Conservation (phyloP, 176 grass and related monocot genomes). For the Ensete glaucum region DNA sequence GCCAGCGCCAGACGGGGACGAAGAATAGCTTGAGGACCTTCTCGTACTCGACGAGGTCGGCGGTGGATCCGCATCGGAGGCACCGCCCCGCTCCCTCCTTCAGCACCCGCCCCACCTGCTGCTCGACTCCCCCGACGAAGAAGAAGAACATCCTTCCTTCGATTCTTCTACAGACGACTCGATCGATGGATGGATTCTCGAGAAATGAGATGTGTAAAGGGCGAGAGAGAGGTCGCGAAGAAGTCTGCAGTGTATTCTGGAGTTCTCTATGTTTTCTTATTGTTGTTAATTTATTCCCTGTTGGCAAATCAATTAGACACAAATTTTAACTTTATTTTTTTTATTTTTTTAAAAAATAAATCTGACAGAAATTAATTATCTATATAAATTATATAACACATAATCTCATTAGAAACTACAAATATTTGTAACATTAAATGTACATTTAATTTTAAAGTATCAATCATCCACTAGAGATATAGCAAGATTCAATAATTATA, state of each 20-base stretch:
- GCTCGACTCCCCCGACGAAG: slow-evolving; percentile 72
- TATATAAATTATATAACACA: too few relatives aligned
- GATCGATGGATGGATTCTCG: background rate
- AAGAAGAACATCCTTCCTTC: slow-evolving; percentile 62
- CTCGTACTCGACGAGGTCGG: slow-evolving; percentile 78
- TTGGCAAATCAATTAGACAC: too few relatives aligned
- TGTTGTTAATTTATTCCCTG: too few relatives aligned
- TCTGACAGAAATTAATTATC: too few relatives aligned
- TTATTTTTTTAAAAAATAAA: too few relatives aligned
- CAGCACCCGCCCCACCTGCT: slow-evolving; percentile 46
- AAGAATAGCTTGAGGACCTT: slow-evolving; percentile 89
- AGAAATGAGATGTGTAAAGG: background rate
- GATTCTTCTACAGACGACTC: background rate
- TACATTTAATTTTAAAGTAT: too few relatives aligned
- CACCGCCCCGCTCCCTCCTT: slow-evolving; percentile 67
- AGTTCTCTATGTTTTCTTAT: background rate
- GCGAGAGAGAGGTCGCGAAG: background rate
- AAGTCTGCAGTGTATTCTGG: background rate
- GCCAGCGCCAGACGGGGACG: slow-evolving; percentile 69
- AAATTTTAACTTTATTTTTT: too few relatives aligned
- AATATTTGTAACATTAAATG: too few relatives aligned
- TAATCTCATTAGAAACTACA: too few relatives aligned
- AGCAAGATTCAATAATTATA: too few relatives aligned
- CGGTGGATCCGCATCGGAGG: slow-evolving; percentile 51
- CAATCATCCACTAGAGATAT: too few relatives aligned